These are phyloP conservation scores for Vanrija sp. DNA, from an alignment of 1,284 basidiomycete genomes.

Conservation along the genomic window DNA sequence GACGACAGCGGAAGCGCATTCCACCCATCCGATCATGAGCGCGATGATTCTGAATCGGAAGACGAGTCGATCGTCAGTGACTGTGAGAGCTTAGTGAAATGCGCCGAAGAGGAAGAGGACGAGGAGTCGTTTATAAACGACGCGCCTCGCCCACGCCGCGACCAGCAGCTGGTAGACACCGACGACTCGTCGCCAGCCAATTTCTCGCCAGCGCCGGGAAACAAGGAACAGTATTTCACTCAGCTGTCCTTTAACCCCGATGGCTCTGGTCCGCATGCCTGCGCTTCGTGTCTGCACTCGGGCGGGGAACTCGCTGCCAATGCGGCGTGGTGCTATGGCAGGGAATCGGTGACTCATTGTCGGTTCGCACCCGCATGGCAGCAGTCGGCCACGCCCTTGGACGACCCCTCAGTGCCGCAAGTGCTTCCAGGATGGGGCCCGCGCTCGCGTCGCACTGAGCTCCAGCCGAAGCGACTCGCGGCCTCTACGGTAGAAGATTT, in stretches of 20 bases:
- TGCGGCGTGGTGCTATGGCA: slow-evolving; percentile 11
- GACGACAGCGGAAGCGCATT: not conserved
- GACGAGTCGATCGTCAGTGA: not conserved
- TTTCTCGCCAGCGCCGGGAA: not conserved
- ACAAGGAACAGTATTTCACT: not conserved
- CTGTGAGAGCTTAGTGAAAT: too few relatives aligned
- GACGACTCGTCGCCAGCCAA: not conserved
- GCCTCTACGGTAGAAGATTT: too few relatives aligned
- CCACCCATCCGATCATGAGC: not conserved
- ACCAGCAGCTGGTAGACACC: not conserved
- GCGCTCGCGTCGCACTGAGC: too few relatives aligned
- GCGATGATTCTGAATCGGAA: not conserved
- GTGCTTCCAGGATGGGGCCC: too few relatives aligned
- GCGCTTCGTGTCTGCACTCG: not conserved
- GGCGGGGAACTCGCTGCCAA: not conserved
- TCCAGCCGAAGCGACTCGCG: too few relatives aligned
- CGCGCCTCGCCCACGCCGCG: too few relatives aligned
- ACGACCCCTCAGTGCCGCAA: too few relatives aligned
- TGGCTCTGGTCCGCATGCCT: not conserved
- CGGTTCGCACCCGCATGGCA: not conserved
- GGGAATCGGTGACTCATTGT: not conserved
- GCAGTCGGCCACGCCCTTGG: too few relatives aligned
- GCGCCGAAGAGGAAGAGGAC: not conserved
- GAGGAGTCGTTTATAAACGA: not conserved
- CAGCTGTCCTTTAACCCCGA: not conserved